Evolutionary conservation across 805 yeast genomes (phyloP), one percentile per base, ranked within the genome.

Genomic region (Saccharomycopsis synnaedendra): DNA sequence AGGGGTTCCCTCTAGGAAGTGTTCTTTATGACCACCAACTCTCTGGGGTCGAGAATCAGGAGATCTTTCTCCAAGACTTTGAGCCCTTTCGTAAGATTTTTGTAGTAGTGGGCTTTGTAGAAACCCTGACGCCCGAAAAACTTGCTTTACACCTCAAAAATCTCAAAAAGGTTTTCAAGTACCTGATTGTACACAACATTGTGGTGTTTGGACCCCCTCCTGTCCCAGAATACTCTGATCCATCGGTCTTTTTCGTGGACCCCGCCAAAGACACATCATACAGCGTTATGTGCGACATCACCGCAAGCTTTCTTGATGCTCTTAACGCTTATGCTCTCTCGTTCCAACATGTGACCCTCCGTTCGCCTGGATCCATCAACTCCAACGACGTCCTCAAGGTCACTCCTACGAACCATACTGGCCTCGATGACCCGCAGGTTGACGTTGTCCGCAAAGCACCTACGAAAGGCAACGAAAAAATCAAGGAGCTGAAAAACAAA

Each of bases 41-140:
- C 1, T 56, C 73, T 0, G 58, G 65, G 5, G 66, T 73, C 1
- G 81, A 76, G 47, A 70, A 69, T n/a, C 79, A 76, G 39, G 71
- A 82, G 31, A 63, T 80, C 5, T 80, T 83, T 46, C 66, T 90
- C 39, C 85, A 83, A 55, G 97, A 90, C 62, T 78, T 90, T 54
- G 97, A 93, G 64, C 95, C 96, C 1, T 87, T 75, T 63, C 66
- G 97, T 45, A 86, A 87, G 58, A 77, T 84, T 0, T 76, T 86
- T 55, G 70, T 82, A 5, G 78, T 81, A 4, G 60, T 78, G 41
- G 82, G 79, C 3, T 54, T 78, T 30, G 59, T 64, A 1, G 57
- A 54, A 4, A 41, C 39, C 8, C 41, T 54, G 4, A 57, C 56
- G 5, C 45, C 60, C 8, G 60, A 59, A 1, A 53, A 45, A 6